Percentiles rank a stretch among this genome's conserved stretches.
Evolutionary conservation across 805 yeast genomes (phyloP).

Genomic region (Hanseniaspora taiwanica): DNA sequence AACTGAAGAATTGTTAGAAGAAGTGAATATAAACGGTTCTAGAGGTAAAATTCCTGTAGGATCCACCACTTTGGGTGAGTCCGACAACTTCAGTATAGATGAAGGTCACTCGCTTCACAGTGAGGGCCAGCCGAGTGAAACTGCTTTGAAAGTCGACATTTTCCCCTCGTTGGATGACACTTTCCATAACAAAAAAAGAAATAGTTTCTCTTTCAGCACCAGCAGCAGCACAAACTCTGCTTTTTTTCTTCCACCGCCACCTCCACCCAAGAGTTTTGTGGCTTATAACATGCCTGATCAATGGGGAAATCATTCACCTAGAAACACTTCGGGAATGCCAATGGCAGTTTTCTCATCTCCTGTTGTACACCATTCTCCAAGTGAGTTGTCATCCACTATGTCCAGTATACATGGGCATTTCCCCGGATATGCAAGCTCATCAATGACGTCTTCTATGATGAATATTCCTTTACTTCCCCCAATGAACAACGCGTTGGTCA

Average conservation of each 20-base stretch:
- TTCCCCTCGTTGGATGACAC: not conserved
- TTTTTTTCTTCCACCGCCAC: not conserved
- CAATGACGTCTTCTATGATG: constrained; percentile 5
- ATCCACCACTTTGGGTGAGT: not conserved
- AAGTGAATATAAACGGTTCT: too few species aligned
- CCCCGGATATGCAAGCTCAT: constrained; percentile 3
- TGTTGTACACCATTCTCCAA: too few species aligned
- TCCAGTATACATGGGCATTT: constrained; percentile 13
- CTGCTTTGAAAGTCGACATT: not conserved
- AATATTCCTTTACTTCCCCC: constrained; percentile 3
- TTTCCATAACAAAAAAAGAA: not conserved
- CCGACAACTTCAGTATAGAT: not conserved
- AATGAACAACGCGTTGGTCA: constrained; percentile 6
- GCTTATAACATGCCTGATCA: too few species aligned
- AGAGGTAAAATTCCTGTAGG: not conserved
- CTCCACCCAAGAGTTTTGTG: constrained; percentile 29
- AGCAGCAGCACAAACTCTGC: not conserved
- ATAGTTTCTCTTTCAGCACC: not conserved
- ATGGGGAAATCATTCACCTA: too few species aligned
- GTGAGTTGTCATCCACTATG: too few species aligned
- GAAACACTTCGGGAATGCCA: constrained; percentile 10
- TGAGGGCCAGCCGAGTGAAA: too few species aligned
- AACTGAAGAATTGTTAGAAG: not conserved
- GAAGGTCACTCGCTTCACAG: not conserved
- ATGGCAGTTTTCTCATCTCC: too few species aligned